Base-by-base conservation (phyloP, 345 rosid species). In the Citrus sp. region DNA sequence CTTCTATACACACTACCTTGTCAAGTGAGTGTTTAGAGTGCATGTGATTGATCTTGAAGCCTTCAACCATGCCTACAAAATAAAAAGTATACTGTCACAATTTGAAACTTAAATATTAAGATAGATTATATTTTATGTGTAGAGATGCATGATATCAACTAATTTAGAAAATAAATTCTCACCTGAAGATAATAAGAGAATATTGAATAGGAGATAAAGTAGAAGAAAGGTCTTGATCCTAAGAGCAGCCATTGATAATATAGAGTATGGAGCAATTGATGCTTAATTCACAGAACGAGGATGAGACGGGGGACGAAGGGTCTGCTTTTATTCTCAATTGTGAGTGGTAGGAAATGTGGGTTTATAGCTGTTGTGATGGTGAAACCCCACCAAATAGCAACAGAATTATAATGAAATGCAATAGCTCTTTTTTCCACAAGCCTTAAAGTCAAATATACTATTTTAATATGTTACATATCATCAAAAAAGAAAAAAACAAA, bases 341-440 rank as follows among this genome's bases (percentile, higher is more conserved):
- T 55, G 6, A 49, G 83, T 34, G 89, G 80, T 7, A 6, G 75
- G 42, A 65, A 81, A 24, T 77, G 84, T 61, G 84, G 72, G 13
- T 40, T 67, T 74, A 75, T 78, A 24, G 81, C 75, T 72, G 54
- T 65, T 55, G 76, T 79, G 28, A 73, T 81, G 81, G 84, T 81
- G 86, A 79, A 59, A 76, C 79, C 85, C 85, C 87, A 85, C 92
- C 81, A 83, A 84, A 67, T 73, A 72, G 82, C 88, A 84, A 76
- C 83, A 83, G 80, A 78, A 79, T 81, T 82, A 86, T 83, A 79
- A 83, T 78, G 83, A 80, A 61, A 69, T 80, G 85, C 90, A 82
- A 71, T 80, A 68, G 25, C 70, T 77, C 37, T 66, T 71, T 75
- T 59, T 35, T 64, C 84, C 80, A 74, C 86, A 70, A 51, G 25